phyloP scores from a whole-genome alignment of 2,329 filamentous ascomycete species.

The Magnaporthiopsis rhizophila region DNA sequence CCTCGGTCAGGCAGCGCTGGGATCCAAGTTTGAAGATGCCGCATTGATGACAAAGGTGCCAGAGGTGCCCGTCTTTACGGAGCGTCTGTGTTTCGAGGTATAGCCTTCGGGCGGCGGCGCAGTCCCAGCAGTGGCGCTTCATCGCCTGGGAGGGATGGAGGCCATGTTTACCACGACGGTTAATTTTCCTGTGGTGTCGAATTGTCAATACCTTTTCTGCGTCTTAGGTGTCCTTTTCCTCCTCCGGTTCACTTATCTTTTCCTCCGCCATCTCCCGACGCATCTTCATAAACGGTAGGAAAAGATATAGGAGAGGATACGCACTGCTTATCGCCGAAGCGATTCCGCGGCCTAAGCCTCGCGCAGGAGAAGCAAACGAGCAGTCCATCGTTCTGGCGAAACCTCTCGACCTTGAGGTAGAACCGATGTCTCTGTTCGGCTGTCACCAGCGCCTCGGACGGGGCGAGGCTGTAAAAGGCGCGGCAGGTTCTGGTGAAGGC shows the following conservation, averaged over 20 bases:
- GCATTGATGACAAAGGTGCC: conserved; percentile 6
- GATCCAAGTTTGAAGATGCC: background rate
- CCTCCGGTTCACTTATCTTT: too few relatives aligned
- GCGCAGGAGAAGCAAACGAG: conserved; percentile 12
- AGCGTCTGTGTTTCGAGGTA: background rate
- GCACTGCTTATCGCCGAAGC: conserved; percentile 8
- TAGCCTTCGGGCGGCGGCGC: background rate
- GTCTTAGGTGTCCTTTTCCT: too few relatives aligned
- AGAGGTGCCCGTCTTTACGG: conserved; percentile 1
- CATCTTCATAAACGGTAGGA: too few relatives aligned
- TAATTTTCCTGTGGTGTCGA: background rate
- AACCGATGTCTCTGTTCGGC: conserved; percentile 4
- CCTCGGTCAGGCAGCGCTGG: background rate
- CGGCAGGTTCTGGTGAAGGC: conserved; percentile 6
- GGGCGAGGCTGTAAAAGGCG: conserved; percentile 1
- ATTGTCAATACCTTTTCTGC: background rate
- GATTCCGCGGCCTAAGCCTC: conserved; percentile 1
- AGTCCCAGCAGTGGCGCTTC: conserved; percentile 5
- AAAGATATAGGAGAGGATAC: background rate
- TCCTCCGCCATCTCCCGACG: too few relatives aligned
- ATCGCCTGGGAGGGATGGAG: background rate
- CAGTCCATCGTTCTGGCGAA: conserved; percentile 8
- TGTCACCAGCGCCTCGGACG: conserved; percentile 6
- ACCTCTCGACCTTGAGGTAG: conserved; percentile 10
- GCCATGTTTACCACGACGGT: background rate